Conservation (phyloP, 352 stramenopile genomes). For the Phytophthora meadii region DNA sequence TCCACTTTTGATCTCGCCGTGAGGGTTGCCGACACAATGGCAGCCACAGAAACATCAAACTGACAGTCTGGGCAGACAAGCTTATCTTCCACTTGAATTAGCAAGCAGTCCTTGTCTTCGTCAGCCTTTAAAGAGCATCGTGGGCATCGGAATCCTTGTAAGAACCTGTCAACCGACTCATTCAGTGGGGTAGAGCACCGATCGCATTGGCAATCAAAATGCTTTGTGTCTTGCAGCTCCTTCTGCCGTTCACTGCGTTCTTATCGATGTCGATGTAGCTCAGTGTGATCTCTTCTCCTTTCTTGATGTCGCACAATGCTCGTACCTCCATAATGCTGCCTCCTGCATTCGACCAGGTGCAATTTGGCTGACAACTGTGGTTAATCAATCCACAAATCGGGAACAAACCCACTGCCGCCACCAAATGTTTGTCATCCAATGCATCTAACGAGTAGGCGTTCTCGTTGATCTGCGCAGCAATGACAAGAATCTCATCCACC, state of each 20-base stretch:
- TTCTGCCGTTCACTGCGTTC: constrained; percentile 40
- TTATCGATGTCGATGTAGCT: constrained; percentile 62
- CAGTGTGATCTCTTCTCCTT: constrained; percentile 53
- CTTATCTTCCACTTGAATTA: constrained; percentile 34
- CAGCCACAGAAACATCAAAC: constrained; percentile 19
- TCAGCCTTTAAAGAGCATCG: constrained; percentile 27
- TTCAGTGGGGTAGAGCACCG: constrained; percentile 39
- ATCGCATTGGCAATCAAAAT: constrained; percentile 58
- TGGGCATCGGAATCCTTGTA: constrained; percentile 47
- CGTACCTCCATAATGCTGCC: constrained; percentile 43
- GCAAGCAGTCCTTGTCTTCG: constrained; percentile 22
- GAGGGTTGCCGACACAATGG: constrained; percentile 14
- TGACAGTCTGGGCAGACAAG: constrained; percentile 36
- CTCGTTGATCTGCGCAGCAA: constrained; percentile 62
- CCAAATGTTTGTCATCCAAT: constrained; percentile 42
- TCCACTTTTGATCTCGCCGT: constrained; percentile 22
- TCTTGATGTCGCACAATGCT: constrained; percentile 44
- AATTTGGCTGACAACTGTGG: constrained; percentile 58
- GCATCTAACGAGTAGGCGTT: constrained; percentile 59
- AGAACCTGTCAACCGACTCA: constrained; percentile 46
- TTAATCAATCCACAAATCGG: constrained; percentile 54
- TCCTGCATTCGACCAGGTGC: constrained; percentile 56
- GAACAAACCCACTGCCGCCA: constrained; percentile 54
- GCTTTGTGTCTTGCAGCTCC: constrained; percentile 51
- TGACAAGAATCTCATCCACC: constrained; percentile 51